phyloP scores from a whole-genome alignment of 768 basidiomycete species.

The Boletellus ananiceps region DNA sequence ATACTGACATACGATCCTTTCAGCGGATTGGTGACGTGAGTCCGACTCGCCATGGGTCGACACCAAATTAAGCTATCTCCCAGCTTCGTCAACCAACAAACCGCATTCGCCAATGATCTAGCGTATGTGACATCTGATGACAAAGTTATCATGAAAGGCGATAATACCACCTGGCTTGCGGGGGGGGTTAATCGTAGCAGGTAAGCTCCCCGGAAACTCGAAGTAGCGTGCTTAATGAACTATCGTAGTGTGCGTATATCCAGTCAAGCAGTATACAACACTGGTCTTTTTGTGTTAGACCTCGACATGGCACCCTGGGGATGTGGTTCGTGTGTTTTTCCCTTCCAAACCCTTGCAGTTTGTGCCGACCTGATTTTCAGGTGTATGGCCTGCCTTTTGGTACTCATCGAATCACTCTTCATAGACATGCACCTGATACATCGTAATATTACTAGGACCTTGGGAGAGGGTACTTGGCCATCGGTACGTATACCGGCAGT shows the following conservation, averaged over 20 bases:
- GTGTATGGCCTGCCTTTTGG: conserved; percentile 85
- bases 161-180: conserved; percentile 55
- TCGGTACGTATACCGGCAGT: conserved; percentile 37
- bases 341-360: not conserved
- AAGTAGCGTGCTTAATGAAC: not conserved
- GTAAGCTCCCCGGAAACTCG: conserved; percentile 29
- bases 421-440: conserved; percentile 1
- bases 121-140: conserved; percentile 54
- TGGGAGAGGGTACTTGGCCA: conserved; percentile 59
- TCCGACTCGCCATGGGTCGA: conserved; percentile 7
- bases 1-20: conserved; percentile 11
- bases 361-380: conserved; percentile 31
- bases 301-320: conserved; percentile 83
- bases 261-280: conserved; percentile 57
- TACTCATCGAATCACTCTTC: conserved; percentile 21
- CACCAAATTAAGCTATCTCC: conserved; percentile 8
- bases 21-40: conserved; percentile 71
- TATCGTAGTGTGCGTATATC: conserved; percentile 68
- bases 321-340: conserved; percentile 49
- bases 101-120: conserved; percentile 50
- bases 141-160: conserved; percentile 72
- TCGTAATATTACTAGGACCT: conserved; percentile 20
- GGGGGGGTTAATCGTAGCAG: conserved; percentile 57
- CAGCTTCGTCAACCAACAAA: conserved; percentile 58
- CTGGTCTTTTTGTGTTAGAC: conserved; percentile 82